phyloP scores from a whole-genome alignment of 129 eudicot species.

The Centrapalus pauciflorus region DNA sequence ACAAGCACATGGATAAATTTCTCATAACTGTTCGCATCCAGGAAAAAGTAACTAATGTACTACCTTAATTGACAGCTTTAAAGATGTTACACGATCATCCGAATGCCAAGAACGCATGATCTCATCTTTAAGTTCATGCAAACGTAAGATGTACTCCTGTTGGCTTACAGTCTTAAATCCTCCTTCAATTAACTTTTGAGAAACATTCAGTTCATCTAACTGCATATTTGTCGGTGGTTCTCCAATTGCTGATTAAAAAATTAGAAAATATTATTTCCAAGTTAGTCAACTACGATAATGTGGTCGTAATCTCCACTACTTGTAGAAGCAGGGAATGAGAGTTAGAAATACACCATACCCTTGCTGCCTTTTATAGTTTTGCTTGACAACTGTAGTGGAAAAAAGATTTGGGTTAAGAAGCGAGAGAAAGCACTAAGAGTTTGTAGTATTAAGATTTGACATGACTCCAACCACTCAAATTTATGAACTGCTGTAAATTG shows the following conservation, averaged over 20 bases:
- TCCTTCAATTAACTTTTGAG: conserved; percentile 41
- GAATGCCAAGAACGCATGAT: conserved; percentile 55
- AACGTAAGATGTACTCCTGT: conserved; percentile 50
- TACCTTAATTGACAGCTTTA: conserved; percentile 71
- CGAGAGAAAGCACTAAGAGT: background rate
- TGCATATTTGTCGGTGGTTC: conserved; percentile 39
- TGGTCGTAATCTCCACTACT: conserved; percentile 6
- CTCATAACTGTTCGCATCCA: background rate
- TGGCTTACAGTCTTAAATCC: conserved; percentile 51
- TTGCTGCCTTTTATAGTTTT: conserved; percentile 45
- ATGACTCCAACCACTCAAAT: background rate
- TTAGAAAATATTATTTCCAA: background rate
- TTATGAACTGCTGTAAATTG: background rate
- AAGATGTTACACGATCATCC: conserved; percentile 61
- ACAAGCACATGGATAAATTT: background rate
- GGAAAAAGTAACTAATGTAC: background rate
- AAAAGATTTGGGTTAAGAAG: conserved; percentile 12
- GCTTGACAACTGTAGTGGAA: conserved; percentile 42
- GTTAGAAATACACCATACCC: conserved; percentile 39
- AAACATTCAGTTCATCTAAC: conserved; percentile 62
- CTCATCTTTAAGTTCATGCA: conserved; percentile 61
- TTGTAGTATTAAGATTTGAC: background rate
- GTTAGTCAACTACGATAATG: background rate
- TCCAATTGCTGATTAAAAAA: conserved; percentile 33
- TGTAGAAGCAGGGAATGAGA: background rate